These are phyloP conservation scores for Volutella citrinella DNA, from an alignment of 2,329 filamentous ascomycete genomes.

Conservation along the genomic window DNA sequence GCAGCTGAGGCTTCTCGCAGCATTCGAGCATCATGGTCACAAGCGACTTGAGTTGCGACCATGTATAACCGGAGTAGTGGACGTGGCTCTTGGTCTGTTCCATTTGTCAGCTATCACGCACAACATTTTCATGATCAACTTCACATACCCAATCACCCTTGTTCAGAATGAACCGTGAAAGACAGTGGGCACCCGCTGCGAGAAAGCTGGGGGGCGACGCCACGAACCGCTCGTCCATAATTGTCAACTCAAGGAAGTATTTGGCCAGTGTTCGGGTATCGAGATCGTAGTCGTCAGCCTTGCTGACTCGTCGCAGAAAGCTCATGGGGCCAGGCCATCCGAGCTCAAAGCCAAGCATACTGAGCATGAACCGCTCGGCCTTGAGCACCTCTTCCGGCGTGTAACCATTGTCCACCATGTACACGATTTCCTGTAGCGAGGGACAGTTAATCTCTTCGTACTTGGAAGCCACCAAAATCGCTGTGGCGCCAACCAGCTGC, in stretches of 20 bases:
- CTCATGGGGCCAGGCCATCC: constrained; percentile 99
- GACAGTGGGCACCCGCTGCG: constrained; percentile 87
- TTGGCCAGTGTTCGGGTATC: constrained; percentile 95
- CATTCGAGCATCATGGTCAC: constrained; percentile 81
- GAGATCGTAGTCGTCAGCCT: constrained; percentile 95
- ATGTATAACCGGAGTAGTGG: constrained; percentile 92
- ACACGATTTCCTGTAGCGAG: constrained; percentile 91
- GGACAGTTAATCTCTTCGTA: constrained; percentile 99
- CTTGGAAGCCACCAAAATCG: constrained; percentile 93
- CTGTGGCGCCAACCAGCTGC: constrained; percentile 92
- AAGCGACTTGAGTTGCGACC: constrained; percentile 74
- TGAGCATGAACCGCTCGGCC: constrained; percentile 97
- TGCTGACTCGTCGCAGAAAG: constrained; percentile 94
- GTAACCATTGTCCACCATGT: constrained; percentile 96
- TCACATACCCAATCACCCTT: constrained; percentile 91
- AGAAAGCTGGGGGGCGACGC: constrained; percentile 86
- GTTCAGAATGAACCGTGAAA: constrained; percentile 81
- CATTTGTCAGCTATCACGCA: too few relatives aligned
- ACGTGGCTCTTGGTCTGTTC: constrained; percentile 78
- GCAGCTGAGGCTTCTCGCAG: constrained; percentile 74
- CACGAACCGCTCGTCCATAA: constrained; percentile 98
- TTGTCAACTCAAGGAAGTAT: constrained; percentile 93
- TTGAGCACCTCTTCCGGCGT: constrained; percentile 89
- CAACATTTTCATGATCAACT: too few relatives aligned
- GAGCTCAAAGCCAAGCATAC: constrained; percentile 91